phyloP scores from a whole-genome alignment of 768 basidiomycete species.

The Podaxis sp. region DNA sequence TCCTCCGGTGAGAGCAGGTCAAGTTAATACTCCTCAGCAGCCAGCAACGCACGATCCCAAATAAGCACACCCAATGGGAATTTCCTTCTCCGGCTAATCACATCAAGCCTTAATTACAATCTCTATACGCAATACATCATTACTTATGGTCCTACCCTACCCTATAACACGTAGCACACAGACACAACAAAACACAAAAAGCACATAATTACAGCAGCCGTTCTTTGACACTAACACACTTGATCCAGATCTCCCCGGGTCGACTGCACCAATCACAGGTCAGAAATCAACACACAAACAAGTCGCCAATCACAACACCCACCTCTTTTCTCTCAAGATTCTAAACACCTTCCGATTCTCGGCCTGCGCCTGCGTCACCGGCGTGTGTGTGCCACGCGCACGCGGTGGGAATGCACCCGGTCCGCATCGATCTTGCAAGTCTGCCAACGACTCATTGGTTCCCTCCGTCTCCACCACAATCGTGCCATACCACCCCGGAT shows the following conservation, averaged over 20 bases:
- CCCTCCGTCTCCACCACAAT: slow-evolving; percentile 86
- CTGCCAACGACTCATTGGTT: slow-evolving; percentile 80
- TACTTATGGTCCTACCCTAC: background rate
- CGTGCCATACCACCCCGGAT: slow-evolving; percentile 81
- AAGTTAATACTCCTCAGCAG: background rate
- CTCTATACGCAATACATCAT: background rate
- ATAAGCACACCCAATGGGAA: background rate
- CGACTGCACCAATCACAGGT: slow-evolving; percentile 42
- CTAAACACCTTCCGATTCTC: slow-evolving; percentile 51
- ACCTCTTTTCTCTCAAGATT: slow-evolving; percentile 78
- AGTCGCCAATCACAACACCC: slow-evolving; percentile 7
- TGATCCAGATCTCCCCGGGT: slow-evolving; percentile 73
- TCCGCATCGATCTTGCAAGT: slow-evolving; percentile 74
- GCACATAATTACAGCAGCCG: slow-evolving; percentile 42
- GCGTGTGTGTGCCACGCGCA: slow-evolving; percentile 37
- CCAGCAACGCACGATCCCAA: background rate
- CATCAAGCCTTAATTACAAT: slow-evolving; percentile 12
- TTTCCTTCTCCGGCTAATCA: slow-evolving; percentile 1
- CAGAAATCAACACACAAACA: slow-evolving; percentile 6
- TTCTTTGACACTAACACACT: slow-evolving; percentile 68
- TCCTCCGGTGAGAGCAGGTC: background rate
- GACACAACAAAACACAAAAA: background rate
- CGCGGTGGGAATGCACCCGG: slow-evolving; percentile 66
- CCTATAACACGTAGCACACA: background rate
- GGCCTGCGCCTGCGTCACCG: slow-evolving; percentile 38